Base-by-base conservation (phyloP, 2,329 filamentous ascomycete species). In the Fusarium torulosum region DNA sequence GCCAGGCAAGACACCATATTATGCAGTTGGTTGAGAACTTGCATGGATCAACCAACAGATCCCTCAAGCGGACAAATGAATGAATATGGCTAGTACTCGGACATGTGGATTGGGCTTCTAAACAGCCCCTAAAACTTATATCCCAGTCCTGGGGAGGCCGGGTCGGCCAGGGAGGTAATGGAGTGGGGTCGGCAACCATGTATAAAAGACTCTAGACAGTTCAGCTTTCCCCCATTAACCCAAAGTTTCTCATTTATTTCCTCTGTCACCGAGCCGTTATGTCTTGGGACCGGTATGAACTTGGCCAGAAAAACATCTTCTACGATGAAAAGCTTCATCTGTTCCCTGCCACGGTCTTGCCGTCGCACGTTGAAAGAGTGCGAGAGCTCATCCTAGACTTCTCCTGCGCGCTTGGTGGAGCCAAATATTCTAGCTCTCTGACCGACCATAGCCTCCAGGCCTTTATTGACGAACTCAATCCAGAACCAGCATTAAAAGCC, bases 351-450 rank as follows among this genome's bases (percentile, higher is more conserved):
- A 4, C 14, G 21, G 29, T 37, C 14, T 53, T 42, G 7, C 58
- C 67, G 52, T 38, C 49, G 8, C 67, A 68, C 21, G 50, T 59
- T 3, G 59, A 70, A n/a, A 4, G 20, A 2, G n/a, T 66, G n/a
- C 51, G 51, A 29, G 44, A 38, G 5, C 63, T 40, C 11, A 52
- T 66, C 7, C 51, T 61, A 4, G 67, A 66, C 20, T 63, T 66
- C 17, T 58, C 63, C 2, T 66, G 59, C 33, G 14, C 29, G 13
- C 4, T 52, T 4, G 29, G 8, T 10, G 25, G 9, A 25, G 21
- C 21, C 21, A 23, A 4, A 23, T 4, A 23, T 23, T 25, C 25
- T 25, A 25, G 9, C 8, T 3, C 8, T 25, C 2, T 3, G 8
- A 25, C 8, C 25, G 2, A 25, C 3, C 25, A 3, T 9, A 9